Conservation (phyloP, 257 asterid species). For the Cynanchum wilfordii region DNA sequence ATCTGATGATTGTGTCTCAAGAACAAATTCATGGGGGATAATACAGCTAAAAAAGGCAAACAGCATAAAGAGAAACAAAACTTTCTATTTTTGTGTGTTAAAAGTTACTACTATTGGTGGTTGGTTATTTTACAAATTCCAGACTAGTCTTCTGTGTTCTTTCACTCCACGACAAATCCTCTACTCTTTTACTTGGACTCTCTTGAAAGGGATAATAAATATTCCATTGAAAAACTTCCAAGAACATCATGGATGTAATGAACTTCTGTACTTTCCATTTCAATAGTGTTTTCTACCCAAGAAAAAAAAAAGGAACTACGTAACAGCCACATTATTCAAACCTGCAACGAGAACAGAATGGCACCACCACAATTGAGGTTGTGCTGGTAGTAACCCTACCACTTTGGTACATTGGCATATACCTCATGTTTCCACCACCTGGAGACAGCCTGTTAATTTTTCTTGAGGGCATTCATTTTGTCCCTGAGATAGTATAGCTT, state of each 20-base stretch:
- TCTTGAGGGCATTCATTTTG: conserved; percentile 84
- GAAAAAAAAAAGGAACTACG: background rate
- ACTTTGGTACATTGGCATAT: background rate
- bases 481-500: conserved; percentile 93
- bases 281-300: background rate
- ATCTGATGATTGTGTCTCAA: background rate
- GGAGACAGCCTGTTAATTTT: conserved; percentile 31
- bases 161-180: too few relatives aligned
- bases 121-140: too few relatives aligned
- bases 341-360: background rate
- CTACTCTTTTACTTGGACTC: too few relatives aligned
- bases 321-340: background rate
- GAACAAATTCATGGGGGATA: background rate
- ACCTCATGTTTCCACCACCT: background rate
- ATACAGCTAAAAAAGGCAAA: background rate
- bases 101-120: too few relatives aligned
- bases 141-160: too few relatives aligned
- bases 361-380: background rate
- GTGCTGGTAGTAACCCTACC: background rate
- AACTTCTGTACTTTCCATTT: background rate
- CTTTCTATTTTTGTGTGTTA: too few relatives aligned
- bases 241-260: background rate
- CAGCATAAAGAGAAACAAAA: background rate
- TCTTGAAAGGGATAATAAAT: too few relatives aligned
- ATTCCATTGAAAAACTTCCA: background rate